A percentile compares a stretch with the other conserved stretches of the same genome.
Evolutionary conservation across 768 basidiomycete genomes (phyloP).

Genomic region (Kwoniella newhampshirensis): DNA sequence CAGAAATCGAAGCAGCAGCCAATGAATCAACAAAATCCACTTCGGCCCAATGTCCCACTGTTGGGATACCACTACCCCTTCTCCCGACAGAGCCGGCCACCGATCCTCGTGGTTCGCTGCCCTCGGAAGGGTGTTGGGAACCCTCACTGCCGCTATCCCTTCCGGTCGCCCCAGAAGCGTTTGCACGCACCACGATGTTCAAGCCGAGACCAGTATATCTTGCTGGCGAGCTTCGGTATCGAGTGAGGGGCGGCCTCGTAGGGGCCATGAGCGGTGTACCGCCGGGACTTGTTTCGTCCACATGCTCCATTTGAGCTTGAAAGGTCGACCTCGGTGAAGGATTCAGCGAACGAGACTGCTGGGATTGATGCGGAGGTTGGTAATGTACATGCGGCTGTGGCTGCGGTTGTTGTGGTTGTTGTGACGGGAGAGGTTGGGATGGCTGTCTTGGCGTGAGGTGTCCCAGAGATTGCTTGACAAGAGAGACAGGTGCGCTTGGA

Average conservation of each 20-base stretch:
- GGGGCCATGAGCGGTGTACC: slow-evolving; percentile 18
- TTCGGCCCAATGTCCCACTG: slow-evolving; percentile 29
- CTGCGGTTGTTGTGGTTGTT: too few species aligned
- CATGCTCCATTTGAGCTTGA: slow-evolving; percentile 1
- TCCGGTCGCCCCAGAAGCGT: slow-evolving; percentile 4
- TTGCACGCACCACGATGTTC: slow-evolving; percentile 30
- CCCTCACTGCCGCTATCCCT: slow-evolving; percentile 5
- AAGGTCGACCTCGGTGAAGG: neutral
- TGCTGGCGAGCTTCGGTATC: slow-evolving; percentile 41
- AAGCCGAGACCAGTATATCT: slow-evolving; percentile 31
- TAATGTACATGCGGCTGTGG: too few species aligned
- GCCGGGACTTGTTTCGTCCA: slow-evolving; percentile 19
- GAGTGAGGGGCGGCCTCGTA: slow-evolving; percentile 25
- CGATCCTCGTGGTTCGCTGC: slow-evolving; percentile 6
- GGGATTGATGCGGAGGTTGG: too few species aligned
- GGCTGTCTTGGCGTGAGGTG: slow-evolving; percentile 3
- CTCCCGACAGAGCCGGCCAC: slow-evolving; percentile 7
- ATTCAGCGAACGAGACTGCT: neutral
- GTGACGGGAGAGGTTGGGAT: slow-evolving; percentile 8
- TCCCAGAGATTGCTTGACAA: slow-evolving; percentile 6
- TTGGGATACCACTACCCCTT: neutral
- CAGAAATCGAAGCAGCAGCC: slow-evolving; percentile 7
- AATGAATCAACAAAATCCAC: slow-evolving; percentile 31
- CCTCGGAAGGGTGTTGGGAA: slow-evolving; percentile 1
- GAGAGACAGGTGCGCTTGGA: slow-evolving; percentile 8